Conservation (phyloP, 176 grass and related monocot species). For the Oryza nivara region DNA sequence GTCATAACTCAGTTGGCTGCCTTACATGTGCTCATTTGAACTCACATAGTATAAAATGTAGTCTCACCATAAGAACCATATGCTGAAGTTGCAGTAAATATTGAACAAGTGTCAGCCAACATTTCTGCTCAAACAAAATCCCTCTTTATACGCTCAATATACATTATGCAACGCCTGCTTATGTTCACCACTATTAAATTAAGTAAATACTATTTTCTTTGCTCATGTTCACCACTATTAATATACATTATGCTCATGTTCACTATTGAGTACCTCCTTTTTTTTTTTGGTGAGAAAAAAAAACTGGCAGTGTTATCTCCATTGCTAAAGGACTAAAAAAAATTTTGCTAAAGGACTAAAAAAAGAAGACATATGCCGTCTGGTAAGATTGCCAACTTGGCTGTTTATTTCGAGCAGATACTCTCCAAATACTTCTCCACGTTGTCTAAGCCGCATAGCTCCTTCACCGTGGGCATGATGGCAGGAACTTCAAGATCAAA, state of each 20-base stretch:
- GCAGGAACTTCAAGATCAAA: constrained; percentile 72
- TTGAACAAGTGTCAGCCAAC: not conserved
- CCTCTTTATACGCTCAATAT: not conserved
- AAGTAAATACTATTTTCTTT: not conserved
- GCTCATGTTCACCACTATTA: not conserved
- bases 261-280: not conserved
- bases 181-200: not conserved
- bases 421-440: constrained; percentile 72
- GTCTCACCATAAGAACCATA: not conserved
- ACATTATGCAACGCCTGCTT: not conserved
- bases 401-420: constrained; percentile 38
- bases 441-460: constrained; percentile 76
- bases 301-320: not conserved
- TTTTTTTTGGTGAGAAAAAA: not conserved
- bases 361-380: not conserved
- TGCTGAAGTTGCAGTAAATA: not conserved
- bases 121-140: not conserved
- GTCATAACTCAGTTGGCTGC: not conserved
- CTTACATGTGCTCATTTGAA: not conserved
- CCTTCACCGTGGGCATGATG: constrained; percentile 79
- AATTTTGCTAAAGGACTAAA: not conserved
- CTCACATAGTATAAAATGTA: not conserved
- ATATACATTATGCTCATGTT: not conserved
- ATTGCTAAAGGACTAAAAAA: not conserved
- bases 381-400: not conserved